phyloP scores from a whole-genome alignment of 1,284 basidiomycete genomes.

The Malassezia pachydermatis region DNA sequence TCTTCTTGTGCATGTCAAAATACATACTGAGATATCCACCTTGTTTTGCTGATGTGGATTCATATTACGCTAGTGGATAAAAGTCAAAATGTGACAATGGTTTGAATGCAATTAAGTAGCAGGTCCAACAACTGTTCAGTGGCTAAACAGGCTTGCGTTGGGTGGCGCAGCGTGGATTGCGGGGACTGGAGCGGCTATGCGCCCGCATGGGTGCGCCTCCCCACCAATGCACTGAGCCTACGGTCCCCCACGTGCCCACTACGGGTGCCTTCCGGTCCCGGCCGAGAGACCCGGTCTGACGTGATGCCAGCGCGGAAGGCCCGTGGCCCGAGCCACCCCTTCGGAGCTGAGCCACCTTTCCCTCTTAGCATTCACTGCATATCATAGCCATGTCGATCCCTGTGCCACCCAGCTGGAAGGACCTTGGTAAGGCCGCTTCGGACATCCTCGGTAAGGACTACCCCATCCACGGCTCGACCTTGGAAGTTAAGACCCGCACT shows the following conservation, averaged over 20 bases:
- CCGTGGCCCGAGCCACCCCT: neutral
- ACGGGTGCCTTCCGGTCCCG: constrained; percentile 14
- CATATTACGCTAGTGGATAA: too few species aligned
- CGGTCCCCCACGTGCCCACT: constrained; percentile 3
- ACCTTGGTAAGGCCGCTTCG: constrained; percentile 68
- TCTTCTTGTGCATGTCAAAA: neutral
- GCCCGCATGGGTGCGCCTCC: too few species aligned
- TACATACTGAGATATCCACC: constrained; percentile 73
- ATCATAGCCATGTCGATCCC: constrained; percentile 18
- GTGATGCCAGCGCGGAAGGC: constrained; percentile 7
- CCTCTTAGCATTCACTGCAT: neutral
- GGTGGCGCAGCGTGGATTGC: too few species aligned
- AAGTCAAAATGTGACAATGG: too few species aligned
- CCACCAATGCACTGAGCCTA: too few species aligned
- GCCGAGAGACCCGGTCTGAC: constrained; percentile 7
- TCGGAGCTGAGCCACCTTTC: neutral
- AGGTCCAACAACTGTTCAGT: too few species aligned
- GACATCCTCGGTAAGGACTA: constrained; percentile 92
- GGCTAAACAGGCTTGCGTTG: too few species aligned
- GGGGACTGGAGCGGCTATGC: too few species aligned
- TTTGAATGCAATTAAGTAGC: too few species aligned
- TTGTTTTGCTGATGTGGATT: constrained; percentile 74
- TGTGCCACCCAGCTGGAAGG: constrained; percentile 47
- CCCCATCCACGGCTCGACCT: constrained; percentile 61
- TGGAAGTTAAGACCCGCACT: constrained; percentile 79